These are phyloP conservation scores for Cenchrus americanus DNA, from an alignment of 176 grass and related monocot species.

Conservation along the genomic window DNA sequence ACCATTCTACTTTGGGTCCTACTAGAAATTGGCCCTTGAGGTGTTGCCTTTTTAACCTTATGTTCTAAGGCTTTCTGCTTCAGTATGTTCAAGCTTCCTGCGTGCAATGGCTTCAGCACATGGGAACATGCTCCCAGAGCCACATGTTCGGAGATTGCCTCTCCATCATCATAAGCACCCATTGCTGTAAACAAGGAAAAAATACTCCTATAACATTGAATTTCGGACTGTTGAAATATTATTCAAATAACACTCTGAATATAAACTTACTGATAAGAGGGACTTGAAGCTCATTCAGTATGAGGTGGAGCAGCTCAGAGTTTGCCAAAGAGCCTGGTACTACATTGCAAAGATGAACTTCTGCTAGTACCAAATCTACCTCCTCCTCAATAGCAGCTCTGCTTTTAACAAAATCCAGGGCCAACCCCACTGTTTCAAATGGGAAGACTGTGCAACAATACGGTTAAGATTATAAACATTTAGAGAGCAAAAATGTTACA, in stretches of 20 bases:
- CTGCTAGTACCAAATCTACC: conserved; percentile 47
- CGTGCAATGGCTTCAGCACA: conserved; percentile 38
- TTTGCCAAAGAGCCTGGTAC: conserved; percentile 4
- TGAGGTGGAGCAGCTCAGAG: conserved; percentile 8
- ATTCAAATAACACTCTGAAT: conserved; percentile 26
- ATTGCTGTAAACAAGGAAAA: conserved; percentile 43
- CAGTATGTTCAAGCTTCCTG: conserved; percentile 22
- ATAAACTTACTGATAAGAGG: conserved; percentile 44
- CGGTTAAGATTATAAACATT: conserved; percentile 22
- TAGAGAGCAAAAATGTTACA: not conserved
- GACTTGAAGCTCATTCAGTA: conserved; percentile 33
- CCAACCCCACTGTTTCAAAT: conserved; percentile 13
- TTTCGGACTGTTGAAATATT: not conserved
- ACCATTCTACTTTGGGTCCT: conserved; percentile 15
- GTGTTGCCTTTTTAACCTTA: conserved; percentile 34
- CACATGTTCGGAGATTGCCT: conserved; percentile 14
- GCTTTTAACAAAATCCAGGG: conserved; percentile 39
- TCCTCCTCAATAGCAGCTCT: conserved; percentile 19
- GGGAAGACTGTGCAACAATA: conserved; percentile 24
- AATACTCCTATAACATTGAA: not conserved
- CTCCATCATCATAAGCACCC: conserved; percentile 25
- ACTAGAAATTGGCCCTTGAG: not conserved
- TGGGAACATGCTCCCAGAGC: conserved; percentile 26
- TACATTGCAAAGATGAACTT: conserved; percentile 30
- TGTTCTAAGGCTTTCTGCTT: conserved; percentile 22